A percentile compares a stretch with the other conserved stretches of the same genome.
phyloP scores from a whole-genome alignment of 352 stramenopile genomes.

The Aphanomyces invadans region DNA sequence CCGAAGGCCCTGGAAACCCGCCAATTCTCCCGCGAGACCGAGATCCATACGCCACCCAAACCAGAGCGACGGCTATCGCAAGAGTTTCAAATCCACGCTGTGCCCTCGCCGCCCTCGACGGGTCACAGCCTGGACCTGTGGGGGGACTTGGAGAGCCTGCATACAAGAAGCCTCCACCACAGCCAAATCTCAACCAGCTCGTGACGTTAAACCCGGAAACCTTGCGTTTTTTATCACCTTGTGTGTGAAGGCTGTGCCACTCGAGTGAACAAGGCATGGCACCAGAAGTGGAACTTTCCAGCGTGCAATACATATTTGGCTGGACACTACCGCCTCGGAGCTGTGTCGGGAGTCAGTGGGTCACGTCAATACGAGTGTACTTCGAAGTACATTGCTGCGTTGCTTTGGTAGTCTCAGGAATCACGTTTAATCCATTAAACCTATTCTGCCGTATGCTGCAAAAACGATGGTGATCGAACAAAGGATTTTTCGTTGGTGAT shows the following conservation, averaged over 20 bases:
- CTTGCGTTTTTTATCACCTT: too few relatives aligned
- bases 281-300: too few relatives aligned
- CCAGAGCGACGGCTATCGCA: neutral
- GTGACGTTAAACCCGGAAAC: neutral
- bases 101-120: neutral
- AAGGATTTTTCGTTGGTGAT: neutral
- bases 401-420: too few relatives aligned
- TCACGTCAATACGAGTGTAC: too few relatives aligned
- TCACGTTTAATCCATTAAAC: neutral
- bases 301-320: too few relatives aligned
- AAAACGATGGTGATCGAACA: neutral
- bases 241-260: too few relatives aligned
- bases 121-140: neutral
- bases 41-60: neutral
- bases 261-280: too few relatives aligned
- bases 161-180: neutral
- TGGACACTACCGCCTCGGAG: too few relatives aligned
- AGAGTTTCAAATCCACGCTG: neutral
- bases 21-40: conserved; percentile 1
- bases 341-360: too few relatives aligned
- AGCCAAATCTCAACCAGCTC: neutral
- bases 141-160: neutral
- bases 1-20: neutral
- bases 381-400: too few relatives aligned
- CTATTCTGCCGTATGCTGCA: neutral